These are phyloP conservation scores for Medicago truncatula DNA, from an alignment of 306 rosid genomes.

Conservation along the genomic window MtrunA17r5.0-ANR NC_053044.1:12651001-12651500, in stretches of 20 bases:
- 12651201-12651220: constrained; percentile 29
- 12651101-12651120: constrained; percentile 92
- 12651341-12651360: neutral
- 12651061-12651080: constrained; percentile 26
- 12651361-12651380: neutral
- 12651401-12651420: neutral
- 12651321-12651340: constrained; percentile 10
- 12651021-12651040: constrained; percentile 13
- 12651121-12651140: constrained; percentile 81
- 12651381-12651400: neutral
- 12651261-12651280: neutral
- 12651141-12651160: constrained; percentile 87
- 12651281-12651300: neutral
- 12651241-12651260: constrained; percentile 1
- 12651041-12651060: neutral
- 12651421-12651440: neutral
- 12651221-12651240: neutral
- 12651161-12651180: constrained; percentile 97
- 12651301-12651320: constrained; percentile 11
- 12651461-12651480: constrained; percentile 10
- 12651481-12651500: neutral
- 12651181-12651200: constrained; percentile 57
- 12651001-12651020: constrained; percentile 31
- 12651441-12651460: neutral
- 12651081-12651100: constrained; percentile 95